Percentiles rank a stretch among this genome's conserved stretches.
phyloP scores from a whole-genome alignment of 2,329 filamentous ascomycete species.

The Penicillium vulpinum region DNA sequence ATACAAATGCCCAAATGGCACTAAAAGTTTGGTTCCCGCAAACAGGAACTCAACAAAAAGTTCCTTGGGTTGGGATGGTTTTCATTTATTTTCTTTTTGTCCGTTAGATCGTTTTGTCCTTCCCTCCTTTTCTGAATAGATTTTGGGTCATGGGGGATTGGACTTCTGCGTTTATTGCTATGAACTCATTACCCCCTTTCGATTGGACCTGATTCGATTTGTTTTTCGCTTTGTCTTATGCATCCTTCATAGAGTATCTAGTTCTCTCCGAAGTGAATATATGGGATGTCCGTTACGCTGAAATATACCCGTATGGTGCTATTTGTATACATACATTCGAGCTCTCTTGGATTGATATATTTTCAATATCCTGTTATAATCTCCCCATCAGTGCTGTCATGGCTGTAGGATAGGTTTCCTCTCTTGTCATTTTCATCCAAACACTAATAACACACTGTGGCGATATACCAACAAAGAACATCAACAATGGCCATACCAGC shows the following conservation, averaged over 20 bases:
- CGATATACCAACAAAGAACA: not conserved
- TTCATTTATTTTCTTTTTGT: constrained; percentile 11
- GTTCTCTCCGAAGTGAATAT: constrained; percentile 11
- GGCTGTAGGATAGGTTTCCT: not conserved
- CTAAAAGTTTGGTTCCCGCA: constrained; percentile 21
- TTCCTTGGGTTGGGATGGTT: constrained; percentile 12
- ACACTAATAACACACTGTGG: not conserved
- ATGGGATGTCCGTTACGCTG: constrained; percentile 3
- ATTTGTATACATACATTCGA: not conserved
- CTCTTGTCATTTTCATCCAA: not conserved
- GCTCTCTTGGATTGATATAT: too few species aligned
- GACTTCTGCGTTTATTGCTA: constrained; percentile 7
- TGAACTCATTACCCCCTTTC: constrained; percentile 10
- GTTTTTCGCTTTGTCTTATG: constrained; percentile 7
- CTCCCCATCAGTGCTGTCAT: too few species aligned
- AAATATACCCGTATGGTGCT: not conserved
- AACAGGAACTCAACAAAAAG: constrained; percentile 8
- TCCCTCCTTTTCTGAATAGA: not conserved
- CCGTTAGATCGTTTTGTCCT: constrained; percentile 11
- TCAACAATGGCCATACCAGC: not conserved
- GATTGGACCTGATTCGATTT: constrained; percentile 4
- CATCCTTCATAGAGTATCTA: constrained; percentile 9
- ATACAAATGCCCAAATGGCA: constrained; percentile 21
- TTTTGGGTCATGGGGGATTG: constrained; percentile 2
- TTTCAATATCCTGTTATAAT: too few species aligned